A percentile compares a stretch with the other conserved stretches of the same genome.
phyloP scores from a whole-genome alignment of 2,329 filamentous ascomycete species.

The Aspergillus floridensis region DNA sequence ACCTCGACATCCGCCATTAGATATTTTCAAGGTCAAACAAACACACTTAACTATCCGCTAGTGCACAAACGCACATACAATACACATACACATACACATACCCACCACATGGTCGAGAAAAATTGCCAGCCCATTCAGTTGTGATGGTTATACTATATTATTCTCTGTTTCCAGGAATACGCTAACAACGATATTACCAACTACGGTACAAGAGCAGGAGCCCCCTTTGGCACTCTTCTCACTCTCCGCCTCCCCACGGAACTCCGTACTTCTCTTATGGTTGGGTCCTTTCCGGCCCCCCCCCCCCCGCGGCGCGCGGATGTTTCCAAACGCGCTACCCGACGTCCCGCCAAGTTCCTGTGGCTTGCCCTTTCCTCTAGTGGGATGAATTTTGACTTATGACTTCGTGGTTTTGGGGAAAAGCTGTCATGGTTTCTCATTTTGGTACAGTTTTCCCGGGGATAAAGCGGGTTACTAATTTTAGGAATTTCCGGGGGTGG shows the following conservation, averaged over 20 bases:
- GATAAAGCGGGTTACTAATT: neutral
- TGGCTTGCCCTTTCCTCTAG: neutral
- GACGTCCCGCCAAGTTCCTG: neutral
- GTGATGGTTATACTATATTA: too few relatives aligned
- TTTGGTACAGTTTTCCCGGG: neutral
- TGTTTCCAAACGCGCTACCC: neutral
- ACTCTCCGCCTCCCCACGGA: neutral
- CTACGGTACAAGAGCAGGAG: too few relatives aligned
- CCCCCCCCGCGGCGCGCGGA: neutral
- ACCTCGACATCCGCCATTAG: neutral
- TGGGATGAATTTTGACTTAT: neutral
- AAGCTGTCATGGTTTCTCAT: neutral
- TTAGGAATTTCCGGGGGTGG: constrained; percentile 31
- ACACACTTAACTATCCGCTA: too few relatives aligned
- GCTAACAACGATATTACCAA: too few relatives aligned
- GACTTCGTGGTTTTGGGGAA: neutral
- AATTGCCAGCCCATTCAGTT: too few relatives aligned
- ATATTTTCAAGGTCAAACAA: too few relatives aligned
- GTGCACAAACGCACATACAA: too few relatives aligned
- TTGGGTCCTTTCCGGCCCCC: neutral
- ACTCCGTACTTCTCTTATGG: neutral
- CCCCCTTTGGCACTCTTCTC: too few relatives aligned
- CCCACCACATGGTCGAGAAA: too few relatives aligned
- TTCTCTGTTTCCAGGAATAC: too few relatives aligned
- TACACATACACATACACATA: too few relatives aligned